Evolutionary conservation across 2,329 filamentous ascomycete genomes (phyloP), one percentile per base, ranked within the genome.

Genomic region (Diaporthe citriasiana): DNA sequence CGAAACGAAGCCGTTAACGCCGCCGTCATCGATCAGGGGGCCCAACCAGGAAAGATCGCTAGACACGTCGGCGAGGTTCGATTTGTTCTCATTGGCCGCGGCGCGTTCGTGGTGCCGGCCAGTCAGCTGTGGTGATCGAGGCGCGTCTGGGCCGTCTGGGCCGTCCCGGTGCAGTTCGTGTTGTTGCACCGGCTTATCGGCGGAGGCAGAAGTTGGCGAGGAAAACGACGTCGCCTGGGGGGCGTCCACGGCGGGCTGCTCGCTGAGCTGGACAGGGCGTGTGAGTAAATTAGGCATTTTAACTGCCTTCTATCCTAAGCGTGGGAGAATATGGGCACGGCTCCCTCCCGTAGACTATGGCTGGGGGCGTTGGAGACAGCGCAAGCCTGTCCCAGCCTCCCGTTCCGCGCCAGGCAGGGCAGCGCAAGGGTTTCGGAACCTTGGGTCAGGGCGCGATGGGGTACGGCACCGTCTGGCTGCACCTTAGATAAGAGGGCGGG

Each of bases 21-120:
- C 47, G 33, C 63, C 42, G 55, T 71, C 74, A 70, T 79, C 78
- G 75, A 80, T 77, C 40, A 75, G 66, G 75, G 80, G 79, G 47
- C 78, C 79, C 73, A 86, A 83, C 75, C 82, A 82, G 75, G 81
- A 80, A 77, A 85, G 79, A 77, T 86, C 82, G 79, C 78, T 80
- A 72, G 84, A 81, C 65, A 85, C 78, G 77, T 87, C 84, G 76
- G 84, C 80, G 79, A 86, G 84, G 76, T 81, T 83, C 76, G 86
- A 40, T 25, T 19, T 50, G 76, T 78, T 81, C 75, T 59, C 65
- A 68, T 73, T 73, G 70, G 70, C 70, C 56, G 57, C 35, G 45
- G 59, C 70, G 70, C 70, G 70, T 25, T 63, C n/a, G 45, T 53
- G 56, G 35, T 55, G 56, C 70, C 25, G 70, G 56, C 70, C 70